These are phyloP conservation scores for Fusarium pseudocircinatum DNA, from an alignment of 2,329 filamentous ascomycete genomes.

Conservation along the genomic window DNA sequence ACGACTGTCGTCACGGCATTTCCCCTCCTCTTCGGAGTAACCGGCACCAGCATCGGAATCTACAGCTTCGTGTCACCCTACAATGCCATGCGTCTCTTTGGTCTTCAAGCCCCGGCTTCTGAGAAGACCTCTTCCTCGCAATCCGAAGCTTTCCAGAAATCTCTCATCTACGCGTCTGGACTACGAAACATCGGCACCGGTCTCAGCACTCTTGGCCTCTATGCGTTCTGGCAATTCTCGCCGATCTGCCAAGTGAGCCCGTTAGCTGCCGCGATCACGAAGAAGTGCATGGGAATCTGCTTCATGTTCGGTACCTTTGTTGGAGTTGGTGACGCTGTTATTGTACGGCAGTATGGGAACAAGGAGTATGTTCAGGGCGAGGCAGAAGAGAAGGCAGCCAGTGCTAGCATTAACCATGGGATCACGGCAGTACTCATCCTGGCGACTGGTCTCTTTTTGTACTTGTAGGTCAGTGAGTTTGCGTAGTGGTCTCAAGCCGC, in stretches of 20 bases:
- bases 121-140: background rate
- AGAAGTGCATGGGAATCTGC: conserved; percentile 24
- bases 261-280: background rate
- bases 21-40: conserved; percentile 22
- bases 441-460: conserved; percentile 23
- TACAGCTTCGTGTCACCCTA: conserved; percentile 30
- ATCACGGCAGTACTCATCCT: conserved; percentile 10
- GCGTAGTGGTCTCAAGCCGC: background rate
- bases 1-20: conserved; percentile 8
- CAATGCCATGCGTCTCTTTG: conserved; percentile 17
- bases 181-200: conserved; percentile 16
- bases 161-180: conserved; percentile 15
- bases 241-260: conserved; percentile 11
- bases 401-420: conserved; percentile 20
- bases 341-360: conserved; percentile 22
- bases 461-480: background rate
- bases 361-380: conserved; percentile 6
- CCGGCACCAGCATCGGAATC: conserved; percentile 16
- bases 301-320: conserved; percentile 21
- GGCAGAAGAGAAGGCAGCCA: background rate
- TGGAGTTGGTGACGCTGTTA: conserved; percentile 23
- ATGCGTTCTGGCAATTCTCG: conserved; percentile 28
- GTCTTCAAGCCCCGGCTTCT: background rate
- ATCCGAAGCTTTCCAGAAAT: conserved; percentile 14
- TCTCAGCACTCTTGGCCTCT: conserved; percentile 21